Evolutionary conservation across 2,329 filamentous ascomycete species (phyloP).

Genomic region (Claviceps sp.): DNA sequence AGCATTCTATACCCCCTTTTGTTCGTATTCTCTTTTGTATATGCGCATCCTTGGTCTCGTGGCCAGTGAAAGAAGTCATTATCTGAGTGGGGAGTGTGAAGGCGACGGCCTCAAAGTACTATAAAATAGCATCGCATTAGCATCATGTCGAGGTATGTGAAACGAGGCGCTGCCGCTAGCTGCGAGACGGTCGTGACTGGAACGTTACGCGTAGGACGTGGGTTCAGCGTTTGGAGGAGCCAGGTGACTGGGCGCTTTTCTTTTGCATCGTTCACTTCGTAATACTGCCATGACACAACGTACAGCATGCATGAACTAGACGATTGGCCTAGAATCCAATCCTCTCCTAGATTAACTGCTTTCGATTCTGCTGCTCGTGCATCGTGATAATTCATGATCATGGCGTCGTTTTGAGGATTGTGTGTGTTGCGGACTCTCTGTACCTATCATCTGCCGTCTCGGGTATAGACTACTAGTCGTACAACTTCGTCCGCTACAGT

Average conservation of each 20-base stretch:
- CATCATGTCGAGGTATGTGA: background rate
- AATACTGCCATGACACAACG: too few relatives aligned
- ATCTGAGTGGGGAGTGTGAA: background rate
- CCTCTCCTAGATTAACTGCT: too few relatives aligned
- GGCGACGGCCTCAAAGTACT: background rate
- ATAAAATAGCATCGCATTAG: conserved; percentile 1
- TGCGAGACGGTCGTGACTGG: background rate
- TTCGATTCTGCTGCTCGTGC: too few relatives aligned
- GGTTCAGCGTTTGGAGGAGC: background rate
- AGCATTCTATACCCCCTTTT: conserved; percentile 2
- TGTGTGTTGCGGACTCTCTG: too few relatives aligned
- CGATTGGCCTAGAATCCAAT: too few relatives aligned
- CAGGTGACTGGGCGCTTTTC: background rate
- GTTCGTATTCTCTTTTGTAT: background rate
- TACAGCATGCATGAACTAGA: too few relatives aligned
- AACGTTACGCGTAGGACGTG: background rate
- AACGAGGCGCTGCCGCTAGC: background rate
- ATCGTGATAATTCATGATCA: too few relatives aligned
- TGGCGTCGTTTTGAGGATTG: too few relatives aligned
- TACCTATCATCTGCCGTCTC: too few relatives aligned
- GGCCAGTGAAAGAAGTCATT: background rate
- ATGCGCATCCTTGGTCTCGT: background rate
- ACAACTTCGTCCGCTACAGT: too few relatives aligned
- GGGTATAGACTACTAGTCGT: too few relatives aligned
- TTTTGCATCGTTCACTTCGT: too few relatives aligned